Evolutionary conservation across 2,329 filamentous ascomycete genomes (phyloP), one percentile per base, ranked within the genome.

Genomic region (Apiospora marii): DNA sequence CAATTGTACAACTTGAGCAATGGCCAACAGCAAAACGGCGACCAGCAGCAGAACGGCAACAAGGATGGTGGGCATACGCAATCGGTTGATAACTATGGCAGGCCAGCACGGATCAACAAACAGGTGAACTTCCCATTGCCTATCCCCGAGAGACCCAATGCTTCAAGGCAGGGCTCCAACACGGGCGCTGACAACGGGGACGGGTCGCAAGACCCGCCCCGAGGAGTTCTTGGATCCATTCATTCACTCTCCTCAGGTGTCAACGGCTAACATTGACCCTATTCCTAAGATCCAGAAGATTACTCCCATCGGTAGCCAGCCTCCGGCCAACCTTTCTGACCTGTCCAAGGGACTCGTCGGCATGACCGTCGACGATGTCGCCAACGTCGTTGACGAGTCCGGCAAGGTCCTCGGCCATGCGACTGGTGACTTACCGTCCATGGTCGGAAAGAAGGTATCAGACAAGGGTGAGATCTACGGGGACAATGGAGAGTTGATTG

Each of bases 401-500:
- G 87, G 86, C 10, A 85, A 83, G 48, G 86, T 89, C 4, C 82
- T 89, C 3, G 88, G 87, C 46, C 85, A 86, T 58, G 87, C 85
- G 7, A 85, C 85, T 7, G 88, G 88, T 8, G 88, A 89, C 77
- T 80, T 90, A 34, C 88, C 88, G 4, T 84, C 86, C 67, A 89
- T 89, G 85, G 82, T 89, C 7, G 88, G 87, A 44, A 81, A 84
- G 53, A 82, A 82, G 61, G 85, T 89, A 1, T 80, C 83, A 12
- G 78, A 81, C 3, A 81, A 82, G 27, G 87, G 87, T 22, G 84
- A 88, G 74, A 80, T 89, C 46, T 81, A 85, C 49, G 83, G 81
- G n/a, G 82, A 84, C 37, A 77, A 80, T 48, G 84, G 83, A 8
- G 82, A 84, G 71, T 77, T 86, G 5, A 77, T 86, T 30, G 85